These are phyloP conservation scores for Trichomonas tenax DNA, from an alignment of 208 protist genomes.

Conservation along the genomic window DNA sequence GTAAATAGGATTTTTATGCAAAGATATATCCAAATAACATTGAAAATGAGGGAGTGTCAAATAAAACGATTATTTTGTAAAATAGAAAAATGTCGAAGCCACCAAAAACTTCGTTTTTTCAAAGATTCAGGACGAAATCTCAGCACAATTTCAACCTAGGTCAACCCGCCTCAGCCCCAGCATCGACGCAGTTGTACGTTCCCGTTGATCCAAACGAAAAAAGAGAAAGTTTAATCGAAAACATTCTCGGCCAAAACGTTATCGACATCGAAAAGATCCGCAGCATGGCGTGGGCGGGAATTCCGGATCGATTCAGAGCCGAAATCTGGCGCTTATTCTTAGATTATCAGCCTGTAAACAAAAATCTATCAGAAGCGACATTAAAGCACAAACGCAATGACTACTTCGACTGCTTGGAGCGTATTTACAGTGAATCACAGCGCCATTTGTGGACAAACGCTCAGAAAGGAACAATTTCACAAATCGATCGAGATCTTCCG, in stretches of 20 bases:
- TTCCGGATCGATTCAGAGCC: constrained; percentile 20
- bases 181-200: too few relatives aligned
- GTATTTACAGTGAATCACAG: not conserved
- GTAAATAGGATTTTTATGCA: too few relatives aligned
- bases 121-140: too few relatives aligned
- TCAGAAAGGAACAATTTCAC: not conserved
- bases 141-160: too few relatives aligned
- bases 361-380: not conserved
- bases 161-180: too few relatives aligned
- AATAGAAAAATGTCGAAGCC: too few relatives aligned
- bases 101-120: too few relatives aligned
- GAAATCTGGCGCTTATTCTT: constrained; percentile 20
- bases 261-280: not conserved
- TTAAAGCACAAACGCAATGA: not conserved
- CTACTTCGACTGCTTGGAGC: not conserved
- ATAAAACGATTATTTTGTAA: too few relatives aligned
- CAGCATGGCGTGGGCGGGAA: constrained; percentile 8
- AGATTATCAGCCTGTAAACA: constrained; percentile 6
- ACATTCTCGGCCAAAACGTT: not conserved
- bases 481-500: not conserved
- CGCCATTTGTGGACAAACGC: not conserved
- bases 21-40: too few relatives aligned
- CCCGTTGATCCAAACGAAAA: too few relatives aligned
- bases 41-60: too few relatives aligned
- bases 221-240: not conserved